phyloP scores from a whole-genome alignment of 352 stramenopile genomes.

The Pythium rhizo-oryzae region DNA sequence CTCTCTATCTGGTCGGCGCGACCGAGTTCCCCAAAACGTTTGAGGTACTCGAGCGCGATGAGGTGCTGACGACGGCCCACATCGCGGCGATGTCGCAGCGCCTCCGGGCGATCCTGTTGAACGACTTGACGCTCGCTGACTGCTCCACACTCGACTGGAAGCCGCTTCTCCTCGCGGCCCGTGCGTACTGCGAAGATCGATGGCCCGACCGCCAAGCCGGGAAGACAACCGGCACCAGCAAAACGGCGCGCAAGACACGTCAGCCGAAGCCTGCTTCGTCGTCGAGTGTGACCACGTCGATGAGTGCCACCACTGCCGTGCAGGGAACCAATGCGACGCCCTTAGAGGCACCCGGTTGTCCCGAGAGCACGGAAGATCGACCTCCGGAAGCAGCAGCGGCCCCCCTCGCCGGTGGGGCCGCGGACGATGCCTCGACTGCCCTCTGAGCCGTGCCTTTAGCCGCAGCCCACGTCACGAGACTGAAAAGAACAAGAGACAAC shows the following conservation, averaged over 20 bases:
- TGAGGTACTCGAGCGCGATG: slow-evolving; percentile 1
- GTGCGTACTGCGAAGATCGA: slow-evolving; percentile 59
- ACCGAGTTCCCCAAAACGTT: slow-evolving; percentile 17
- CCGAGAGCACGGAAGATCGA: too few relatives aligned
- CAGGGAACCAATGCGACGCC: background rate
- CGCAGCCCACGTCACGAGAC: too few relatives aligned
- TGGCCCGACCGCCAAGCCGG: slow-evolving; percentile 55
- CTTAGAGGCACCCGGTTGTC: background rate
- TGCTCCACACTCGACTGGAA: slow-evolving; percentile 34
- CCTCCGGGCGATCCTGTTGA: slow-evolving; percentile 25
- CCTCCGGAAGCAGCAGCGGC: too few relatives aligned
- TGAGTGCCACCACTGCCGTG: background rate
- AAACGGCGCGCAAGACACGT: slow-evolving; percentile 3
- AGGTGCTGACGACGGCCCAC: background rate
- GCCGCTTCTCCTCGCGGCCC: slow-evolving; percentile 38
- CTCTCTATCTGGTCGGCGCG: slow-evolving; percentile 32
- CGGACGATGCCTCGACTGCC: too few relatives aligned
- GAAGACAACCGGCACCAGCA: background rate
- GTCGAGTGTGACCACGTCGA: background rate
- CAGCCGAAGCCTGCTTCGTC: background rate
- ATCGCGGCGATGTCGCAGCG: background rate
- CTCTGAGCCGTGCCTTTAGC: too few relatives aligned
- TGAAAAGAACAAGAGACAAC: too few relatives aligned
- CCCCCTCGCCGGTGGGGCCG: too few relatives aligned
- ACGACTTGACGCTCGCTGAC: slow-evolving; percentile 15